Conservation (phyloP, 148 eudicot genomes). For the Selenicereus undatus region DNA sequence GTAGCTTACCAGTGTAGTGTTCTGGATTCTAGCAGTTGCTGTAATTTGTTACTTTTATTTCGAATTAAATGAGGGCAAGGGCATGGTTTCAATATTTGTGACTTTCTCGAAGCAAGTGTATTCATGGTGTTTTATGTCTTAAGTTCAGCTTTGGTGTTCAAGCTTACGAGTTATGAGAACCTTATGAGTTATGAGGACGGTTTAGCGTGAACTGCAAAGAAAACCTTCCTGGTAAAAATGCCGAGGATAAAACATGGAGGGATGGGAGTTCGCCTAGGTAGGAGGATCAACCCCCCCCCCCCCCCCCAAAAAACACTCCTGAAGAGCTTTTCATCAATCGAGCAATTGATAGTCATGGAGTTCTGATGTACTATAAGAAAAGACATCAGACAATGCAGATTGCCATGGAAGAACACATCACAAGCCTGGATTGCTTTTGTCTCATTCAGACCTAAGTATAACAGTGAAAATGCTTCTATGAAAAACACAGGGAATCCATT, state of each 20-base stretch:
- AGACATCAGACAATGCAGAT: no score
- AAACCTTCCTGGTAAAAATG: no score
- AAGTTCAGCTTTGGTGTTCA: background rate
- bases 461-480: background rate
- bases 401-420: background rate
- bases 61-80: background rate
- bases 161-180: background rate
- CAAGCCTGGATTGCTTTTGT: background rate
- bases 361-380: no score
- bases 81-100: background rate
- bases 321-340: no score
- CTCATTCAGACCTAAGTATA: background rate
- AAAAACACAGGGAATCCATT: background rate
- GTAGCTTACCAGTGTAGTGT: background rate
- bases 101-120: background rate
- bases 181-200: no score
- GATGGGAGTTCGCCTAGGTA: no score
- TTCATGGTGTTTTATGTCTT: background rate
- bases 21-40: slow-evolving; percentile 10
- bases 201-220: background rate
- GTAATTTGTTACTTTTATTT: slow-evolving; percentile 14
- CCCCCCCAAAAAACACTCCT: no score
- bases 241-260: no score
- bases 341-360: no score
- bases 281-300: no score